Base-by-base conservation (phyloP, 176 grass and related monocot species). In the Zea luxurians region DNA sequence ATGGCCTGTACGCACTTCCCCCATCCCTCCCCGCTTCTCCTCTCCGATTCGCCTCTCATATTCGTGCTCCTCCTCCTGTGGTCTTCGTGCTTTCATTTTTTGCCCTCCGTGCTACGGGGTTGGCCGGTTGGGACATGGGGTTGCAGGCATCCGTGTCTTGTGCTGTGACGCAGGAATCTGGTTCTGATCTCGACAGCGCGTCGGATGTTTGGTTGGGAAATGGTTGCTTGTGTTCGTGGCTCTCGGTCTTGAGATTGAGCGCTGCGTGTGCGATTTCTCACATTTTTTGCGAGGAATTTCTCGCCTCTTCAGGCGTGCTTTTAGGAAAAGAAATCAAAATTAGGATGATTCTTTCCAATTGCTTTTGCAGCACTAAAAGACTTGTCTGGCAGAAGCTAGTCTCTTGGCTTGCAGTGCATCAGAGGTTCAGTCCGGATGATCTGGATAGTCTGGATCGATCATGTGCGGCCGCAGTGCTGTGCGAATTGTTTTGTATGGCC, bases 1-100 rank as follows among this genome's bases (percentile, higher is more conserved):
- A 15, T 97, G 94, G 95, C 95, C 95, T 15, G 95, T 97, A 74
- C 50, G 80, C 84, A 50, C 62, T 34, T 52, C 13, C 13, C 4
- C 2, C 17, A 54, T 17, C 2, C 15, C 60, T n/a, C 17, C 8
- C 42, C 4, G 2, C 66, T 43, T 3, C 43, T 54, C 57, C 17
- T 43, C 78, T 16, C 36, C 63, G 1, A 54, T 13, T 69, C 38
- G 10, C 16, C 4, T 46, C 47, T 37, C 12, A 5, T 48, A 8
- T 3, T 16, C 43, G 5, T 77, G 21, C 43, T n/a, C 2, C 20
- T 16, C 1, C 38, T 46, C 11, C 58, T 7, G 16, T 55, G 21
- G 15, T 74, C 36, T 35, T 18, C 21, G 2, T 17, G 10, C 10
- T 34, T 49, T 5, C 13, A 0, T 67, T 74, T 21, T 5, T 8